These are phyloP conservation scores for Linnemannia schmuckeri DNA, from an alignment of 192 early-diverging fungal genomes.

Conservation along the genomic window DNA sequence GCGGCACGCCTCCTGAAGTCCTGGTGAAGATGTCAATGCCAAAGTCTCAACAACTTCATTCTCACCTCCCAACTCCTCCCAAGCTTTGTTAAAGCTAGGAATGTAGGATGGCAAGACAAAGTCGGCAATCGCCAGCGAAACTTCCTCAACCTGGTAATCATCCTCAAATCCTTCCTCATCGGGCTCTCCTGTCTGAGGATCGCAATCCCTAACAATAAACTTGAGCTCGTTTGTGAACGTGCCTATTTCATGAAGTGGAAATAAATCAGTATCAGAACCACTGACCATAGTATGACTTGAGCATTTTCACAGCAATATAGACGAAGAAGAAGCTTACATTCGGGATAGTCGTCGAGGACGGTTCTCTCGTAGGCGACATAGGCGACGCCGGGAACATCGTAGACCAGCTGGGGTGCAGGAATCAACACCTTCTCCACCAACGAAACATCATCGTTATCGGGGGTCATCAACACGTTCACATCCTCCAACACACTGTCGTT, in stretches of 20 bases:
- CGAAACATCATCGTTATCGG: slow-evolving; percentile 71
- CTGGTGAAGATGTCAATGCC: slow-evolving; percentile 81
- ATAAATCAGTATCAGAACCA: not conserved
- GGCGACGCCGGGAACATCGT: slow-evolving; percentile 79
- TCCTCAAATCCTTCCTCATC: slow-evolving; percentile 96
- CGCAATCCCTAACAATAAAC: slow-evolving; percentile 95
- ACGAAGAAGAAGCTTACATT: slow-evolving; percentile 59
- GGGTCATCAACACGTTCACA: slow-evolving; percentile 84
- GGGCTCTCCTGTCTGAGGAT: slow-evolving; percentile 91
- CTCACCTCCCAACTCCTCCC: slow-evolving; percentile 83
- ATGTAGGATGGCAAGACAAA: slow-evolving; percentile 92
- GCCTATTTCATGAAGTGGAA: slow-evolving; percentile 42
- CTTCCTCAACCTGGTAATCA: slow-evolving; percentile 93
- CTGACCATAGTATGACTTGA: not conserved
- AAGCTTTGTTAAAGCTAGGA: slow-evolving; percentile 80
- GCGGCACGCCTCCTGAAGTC: slow-evolving; percentile 79
- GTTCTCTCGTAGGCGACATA: slow-evolving; percentile 90
- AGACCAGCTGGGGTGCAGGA: slow-evolving; percentile 80
- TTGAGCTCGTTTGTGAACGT: slow-evolving; percentile 90
- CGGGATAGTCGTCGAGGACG: slow-evolving; percentile 68
- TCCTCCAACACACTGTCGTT: slow-evolving; percentile 94
- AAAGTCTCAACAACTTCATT: slow-evolving; percentile 90
- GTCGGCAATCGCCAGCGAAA: slow-evolving; percentile 87
- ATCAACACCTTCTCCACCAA: slow-evolving; percentile 78
- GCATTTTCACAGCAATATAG: not conserved